These are phyloP conservation scores for Aschersonia sp. DNA, from an alignment of 2,329 filamentous ascomycete species.

Conservation along the genomic window DNA sequence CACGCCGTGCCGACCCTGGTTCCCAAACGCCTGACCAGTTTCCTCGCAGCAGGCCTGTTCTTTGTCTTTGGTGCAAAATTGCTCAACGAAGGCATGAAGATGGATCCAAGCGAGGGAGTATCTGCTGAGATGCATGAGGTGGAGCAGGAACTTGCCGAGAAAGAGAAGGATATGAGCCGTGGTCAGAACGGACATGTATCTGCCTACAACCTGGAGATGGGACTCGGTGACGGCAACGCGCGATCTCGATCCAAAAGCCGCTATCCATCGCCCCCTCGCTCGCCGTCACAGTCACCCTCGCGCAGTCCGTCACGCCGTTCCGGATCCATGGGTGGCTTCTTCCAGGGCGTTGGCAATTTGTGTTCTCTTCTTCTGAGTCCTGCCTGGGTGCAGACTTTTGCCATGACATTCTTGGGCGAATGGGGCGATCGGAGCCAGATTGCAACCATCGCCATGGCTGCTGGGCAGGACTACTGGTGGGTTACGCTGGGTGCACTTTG, in stretches of 20 bases:
- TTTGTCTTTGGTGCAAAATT: constrained; percentile 78
- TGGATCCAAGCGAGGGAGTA: constrained; percentile 82
- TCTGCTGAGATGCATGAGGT: constrained; percentile 98
- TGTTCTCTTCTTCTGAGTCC: constrained; percentile 80
- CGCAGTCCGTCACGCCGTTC: constrained; percentile 38
- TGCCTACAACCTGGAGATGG: constrained; percentile 67
- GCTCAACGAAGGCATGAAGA: constrained; percentile 72
- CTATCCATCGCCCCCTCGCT: constrained; percentile 67
- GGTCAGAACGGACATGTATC: constrained; percentile 38
- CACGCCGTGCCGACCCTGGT: constrained; percentile 85
- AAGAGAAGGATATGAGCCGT: constrained; percentile 62
- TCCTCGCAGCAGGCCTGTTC: constrained; percentile 74
- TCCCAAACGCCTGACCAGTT: constrained; percentile 79
- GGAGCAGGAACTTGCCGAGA: constrained; percentile 83
- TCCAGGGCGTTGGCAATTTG: constrained; percentile 67
- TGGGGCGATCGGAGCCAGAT: constrained; percentile 98
- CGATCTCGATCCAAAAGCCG: constrained; percentile 60
- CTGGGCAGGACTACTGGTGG: constrained; percentile 98
- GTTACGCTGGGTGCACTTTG: constrained; percentile 78
- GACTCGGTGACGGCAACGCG: constrained; percentile 53
- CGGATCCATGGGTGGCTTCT: constrained; percentile 21
- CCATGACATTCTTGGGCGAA: constrained; percentile 97
- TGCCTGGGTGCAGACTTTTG: constrained; percentile 96
- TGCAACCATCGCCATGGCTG: constrained; percentile 96
- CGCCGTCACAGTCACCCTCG: constrained; percentile 61